Evolutionary conservation across 202 grass and related monocot species (phyloP).

Genomic region (Hordeum pubiflorum): DNA sequence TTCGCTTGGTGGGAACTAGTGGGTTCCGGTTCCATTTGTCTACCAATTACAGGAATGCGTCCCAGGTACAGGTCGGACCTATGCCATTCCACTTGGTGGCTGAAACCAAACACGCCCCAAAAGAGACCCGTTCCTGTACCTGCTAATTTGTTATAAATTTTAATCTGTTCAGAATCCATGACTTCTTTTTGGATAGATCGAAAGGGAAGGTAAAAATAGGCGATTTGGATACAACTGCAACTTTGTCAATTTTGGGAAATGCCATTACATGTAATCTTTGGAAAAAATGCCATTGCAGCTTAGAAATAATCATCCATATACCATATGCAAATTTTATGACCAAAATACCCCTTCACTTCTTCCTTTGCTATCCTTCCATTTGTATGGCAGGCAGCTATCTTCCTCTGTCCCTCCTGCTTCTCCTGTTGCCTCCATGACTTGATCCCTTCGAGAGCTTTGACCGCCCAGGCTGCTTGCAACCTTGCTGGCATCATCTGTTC

Average conservation of each 20-base stretch:
- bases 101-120: too few species aligned
- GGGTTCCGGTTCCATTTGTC: too few species aligned
- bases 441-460: not conserved
- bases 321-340: too few species aligned
- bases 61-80: too few species aligned
- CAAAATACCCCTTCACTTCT: not conserved
- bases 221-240: not conserved
- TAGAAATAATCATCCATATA: too few species aligned
- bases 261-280: too few species aligned
- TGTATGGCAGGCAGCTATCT: not conserved
- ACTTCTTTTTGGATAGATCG: not conserved
- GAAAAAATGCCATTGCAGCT: too few species aligned
- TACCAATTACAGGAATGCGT: too few species aligned
- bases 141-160: not conserved
- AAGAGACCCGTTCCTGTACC: not conserved
- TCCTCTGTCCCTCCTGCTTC: not conserved
- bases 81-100: too few species aligned
- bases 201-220: not conserved
- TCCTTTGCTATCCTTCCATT: not conserved
- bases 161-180: not conserved
- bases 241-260: too few species aligned
- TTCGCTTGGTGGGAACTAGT: too few species aligned
- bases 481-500: not conserved
- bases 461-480: not conserved
- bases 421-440: not conserved